Percentiles rank a stretch among this genome's conserved stretches.
Conservation (phyloP, 352 stramenopile species). For the Globisporangium nagaii region DNA sequence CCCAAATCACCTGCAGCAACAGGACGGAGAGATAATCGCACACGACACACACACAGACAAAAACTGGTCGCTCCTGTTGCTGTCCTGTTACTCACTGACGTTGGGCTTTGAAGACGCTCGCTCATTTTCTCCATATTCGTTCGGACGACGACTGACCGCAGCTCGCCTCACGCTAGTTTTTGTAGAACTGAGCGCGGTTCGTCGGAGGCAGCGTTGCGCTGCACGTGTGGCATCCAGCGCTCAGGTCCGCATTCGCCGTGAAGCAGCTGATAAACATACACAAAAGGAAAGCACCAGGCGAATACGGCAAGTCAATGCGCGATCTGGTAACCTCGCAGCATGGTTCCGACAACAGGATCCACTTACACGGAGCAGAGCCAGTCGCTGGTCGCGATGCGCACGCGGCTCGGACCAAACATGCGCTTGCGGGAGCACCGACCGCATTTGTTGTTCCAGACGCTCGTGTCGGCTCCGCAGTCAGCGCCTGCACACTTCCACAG, state of each 20-base stretch:
- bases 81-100: not conserved
- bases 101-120: not conserved
- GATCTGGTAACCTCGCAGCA: too few relatives aligned
- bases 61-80: too few relatives aligned
- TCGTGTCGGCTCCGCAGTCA: slow-evolving; percentile 47
- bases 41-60: not conserved
- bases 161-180: not conserved
- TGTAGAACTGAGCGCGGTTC: slow-evolving; percentile 15
- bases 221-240: slow-evolving; percentile 33
- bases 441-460: slow-evolving; percentile 57
- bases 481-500: slow-evolving; percentile 44
- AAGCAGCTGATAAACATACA: slow-evolving; percentile 30
- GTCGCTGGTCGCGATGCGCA: slow-evolving; percentile 32
- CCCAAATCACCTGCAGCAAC: too few relatives aligned
- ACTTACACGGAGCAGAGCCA: slow-evolving; percentile 75
- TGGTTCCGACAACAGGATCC: not conserved
- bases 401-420: slow-evolving; percentile 45
- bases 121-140: not conserved
- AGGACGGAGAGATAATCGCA: too few relatives aligned
- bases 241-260: slow-evolving; percentile 38
- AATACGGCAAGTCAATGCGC: too few relatives aligned
- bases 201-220: slow-evolving; percentile 23
- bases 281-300: too few relatives aligned
- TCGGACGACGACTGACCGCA: not conserved
- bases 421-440: slow-evolving; percentile 36